phyloP scores from a whole-genome alignment of 2,329 filamentous ascomycete species.

The Drechslerella stenobrocha region DNA sequence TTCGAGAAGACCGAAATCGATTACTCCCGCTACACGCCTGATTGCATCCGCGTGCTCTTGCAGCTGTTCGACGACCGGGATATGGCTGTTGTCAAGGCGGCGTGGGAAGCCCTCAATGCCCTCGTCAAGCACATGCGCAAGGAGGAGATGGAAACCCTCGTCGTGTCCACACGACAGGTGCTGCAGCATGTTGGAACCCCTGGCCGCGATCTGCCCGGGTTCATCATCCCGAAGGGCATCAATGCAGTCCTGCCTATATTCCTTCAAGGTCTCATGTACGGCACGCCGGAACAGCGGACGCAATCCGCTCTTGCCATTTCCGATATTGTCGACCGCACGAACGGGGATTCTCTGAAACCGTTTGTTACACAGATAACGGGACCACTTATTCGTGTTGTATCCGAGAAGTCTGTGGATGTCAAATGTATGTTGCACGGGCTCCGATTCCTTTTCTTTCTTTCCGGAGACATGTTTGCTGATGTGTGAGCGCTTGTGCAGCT shows the following conservation, averaged over 20 bases:
- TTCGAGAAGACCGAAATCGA: slow-evolving; percentile 79
- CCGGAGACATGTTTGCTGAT: not conserved
- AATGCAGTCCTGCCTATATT: slow-evolving; percentile 95
- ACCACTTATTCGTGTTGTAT: slow-evolving; percentile 95
- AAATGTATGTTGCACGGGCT: slow-evolving; percentile 62
- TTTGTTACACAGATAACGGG: slow-evolving; percentile 98
- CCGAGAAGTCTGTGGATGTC: slow-evolving; percentile 92
- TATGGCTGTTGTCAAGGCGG: slow-evolving; percentile 78
- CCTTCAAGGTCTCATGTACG: slow-evolving; percentile 96
- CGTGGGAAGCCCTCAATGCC: slow-evolving; percentile 82
- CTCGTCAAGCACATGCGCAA: slow-evolving; percentile 89
- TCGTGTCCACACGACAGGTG: slow-evolving; percentile 80
- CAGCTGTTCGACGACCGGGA: slow-evolving; percentile 91
- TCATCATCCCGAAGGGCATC: slow-evolving; percentile 91
- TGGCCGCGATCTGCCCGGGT: slow-evolving; percentile 81
- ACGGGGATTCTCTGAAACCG: slow-evolving; percentile 81
- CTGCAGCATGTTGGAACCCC: slow-evolving; percentile 85
- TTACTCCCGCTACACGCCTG: slow-evolving; percentile 93
- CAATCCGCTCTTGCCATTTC: slow-evolving; percentile 91
- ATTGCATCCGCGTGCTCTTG: slow-evolving; percentile 85
- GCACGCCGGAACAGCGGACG: slow-evolving; percentile 85
- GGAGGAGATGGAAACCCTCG: slow-evolving; percentile 95
- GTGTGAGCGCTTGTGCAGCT: slow-evolving; percentile 58
- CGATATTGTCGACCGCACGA: slow-evolving; percentile 91
- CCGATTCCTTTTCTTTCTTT: no score